Base-by-base conservation (phyloP, 2,329 filamentous ascomycete genomes). In the Teratosphaeria zuluensis region DNA sequence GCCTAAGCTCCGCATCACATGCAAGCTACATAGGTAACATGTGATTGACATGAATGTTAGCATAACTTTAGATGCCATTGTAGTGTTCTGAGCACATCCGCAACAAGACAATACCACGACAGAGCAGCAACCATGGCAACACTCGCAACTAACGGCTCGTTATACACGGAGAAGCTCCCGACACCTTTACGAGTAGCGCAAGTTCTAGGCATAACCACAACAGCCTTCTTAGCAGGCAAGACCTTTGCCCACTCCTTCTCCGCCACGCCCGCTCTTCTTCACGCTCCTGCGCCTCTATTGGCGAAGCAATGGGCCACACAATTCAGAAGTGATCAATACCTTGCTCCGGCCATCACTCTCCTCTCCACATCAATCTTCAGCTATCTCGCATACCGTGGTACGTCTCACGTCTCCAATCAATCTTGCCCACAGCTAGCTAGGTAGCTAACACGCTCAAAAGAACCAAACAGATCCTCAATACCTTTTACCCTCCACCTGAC, bases 261-360 rank as follows among this genome's bases (percentile, higher is more conserved):
- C 74, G 66, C 71, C 76, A 59, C 61, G 74, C 83, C 83, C 1
- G 76, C 79, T 48, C 70, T 85, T 8, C 76, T 85, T 59, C 74
- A 80, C 59, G 78, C 81, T 0, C 83, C 83, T 1, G 76, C 79
- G 1, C 78, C 78, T 1, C 70, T 84, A 11, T 77, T 84, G 61
- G 78, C 81, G 33, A 75, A 74, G 46, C 83, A 85, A 71, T 86
- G 81, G 81, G 65, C 69, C 59, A 73, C 68, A 48, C 68, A 76
- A 59, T 80, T 73, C 69, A 65, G 69, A 19, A 63, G 66, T 2
- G 78, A 78, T 55, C 74, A 68, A 56, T 61, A 64, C n/a, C 57
- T 75, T 46, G 74, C 78, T 21, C 75, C 76, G 0, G 61, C 71
- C 1, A 59, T 78, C 8, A 70, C 76, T 5, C 58, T 77, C n/a